Evolutionary conservation across 257 asterid species (phyloP), one percentile per base, ranked within the genome.

Genomic region (Plantago elongata): DNA sequence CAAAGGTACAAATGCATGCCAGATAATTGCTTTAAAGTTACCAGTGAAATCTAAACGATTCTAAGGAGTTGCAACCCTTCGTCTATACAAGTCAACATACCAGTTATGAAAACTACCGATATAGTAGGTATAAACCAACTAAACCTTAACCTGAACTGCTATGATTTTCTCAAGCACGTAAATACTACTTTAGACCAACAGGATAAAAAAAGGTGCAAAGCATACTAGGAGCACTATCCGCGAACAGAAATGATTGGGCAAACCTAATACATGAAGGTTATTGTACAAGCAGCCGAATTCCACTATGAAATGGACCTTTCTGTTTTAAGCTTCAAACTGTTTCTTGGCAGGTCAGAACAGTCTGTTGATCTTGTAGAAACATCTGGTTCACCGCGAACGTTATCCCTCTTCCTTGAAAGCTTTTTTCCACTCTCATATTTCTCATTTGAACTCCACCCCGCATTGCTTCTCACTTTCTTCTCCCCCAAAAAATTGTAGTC

Each of bases 331-430:
- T 69, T 65, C 8, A 38, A 66, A 66, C 68, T 63, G 66, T 64
- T 67, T 64, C 78, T 61, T 43, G 71, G 58, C n/a, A 66, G 40
- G 8, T 7, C 8, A 7, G 40, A 34, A 1, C 40, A 1, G 55
- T 57, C 63, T 68, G 10, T 46, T n/a, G 64, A 65, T 69, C 77
- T 68, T 59, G 65, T 52, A 9, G 63, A 54, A 54, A 59, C 38
- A 54, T 61, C 60, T 51, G 18, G 56, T 61, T 69, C 72, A 60
- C 68, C 79, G 54, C 59, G 68, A 46, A 17, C 57, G 62, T 78
- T 70, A 44, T 49, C 37, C 62, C 78, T 77, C 62, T 76, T 77
- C 73, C 70, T 60, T 69, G 70, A 47, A 65, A 54, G 66, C 54
- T 54, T 37, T 8, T 45, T 40, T 57, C 14, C 62, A 57, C 34